Evolutionary conservation across 2,329 filamentous ascomycete genomes (phyloP).

Genomic region (Paecilomyces sp.): DNA sequence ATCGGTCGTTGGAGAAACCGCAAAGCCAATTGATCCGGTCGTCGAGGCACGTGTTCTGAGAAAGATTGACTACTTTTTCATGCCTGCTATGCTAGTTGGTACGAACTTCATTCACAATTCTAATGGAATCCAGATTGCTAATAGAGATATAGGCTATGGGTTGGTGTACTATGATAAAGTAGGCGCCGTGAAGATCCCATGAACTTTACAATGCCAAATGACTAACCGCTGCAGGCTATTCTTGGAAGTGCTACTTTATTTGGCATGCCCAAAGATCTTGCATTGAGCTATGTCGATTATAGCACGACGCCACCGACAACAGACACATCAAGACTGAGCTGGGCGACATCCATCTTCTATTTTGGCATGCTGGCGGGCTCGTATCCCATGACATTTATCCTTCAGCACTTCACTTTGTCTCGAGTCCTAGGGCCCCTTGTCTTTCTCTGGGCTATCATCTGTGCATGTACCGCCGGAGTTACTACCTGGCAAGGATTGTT

Average conservation of each 20-base stretch:
- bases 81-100: constrained; percentile 60
- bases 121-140: background rate
- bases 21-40: constrained; percentile 42
- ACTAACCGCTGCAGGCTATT: constrained; percentile 49
- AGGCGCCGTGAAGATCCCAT: constrained; percentile 3
- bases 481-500: constrained; percentile 58
- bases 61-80: constrained; percentile 62
- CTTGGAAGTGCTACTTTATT: constrained; percentile 66
- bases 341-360: constrained; percentile 74
- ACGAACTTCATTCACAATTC: background rate
- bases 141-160: constrained; percentile 42
- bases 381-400: constrained; percentile 64
- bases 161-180: constrained; percentile 66
- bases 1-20: background rate
- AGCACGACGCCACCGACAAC: constrained; percentile 48
- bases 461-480: constrained; percentile 62
- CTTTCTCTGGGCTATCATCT: constrained; percentile 59
- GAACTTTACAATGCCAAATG: background rate
- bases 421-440: constrained; percentile 51
- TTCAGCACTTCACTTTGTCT: constrained; percentile 62
- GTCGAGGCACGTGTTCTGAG: constrained; percentile 52
- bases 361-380: constrained; percentile 70
- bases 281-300: constrained; percentile 49
- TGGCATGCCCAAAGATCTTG: constrained; percentile 65
- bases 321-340: constrained; percentile 62